Conservation (phyloP, 805 yeast species). For the Sungouiozyma intestinalis region DNA sequence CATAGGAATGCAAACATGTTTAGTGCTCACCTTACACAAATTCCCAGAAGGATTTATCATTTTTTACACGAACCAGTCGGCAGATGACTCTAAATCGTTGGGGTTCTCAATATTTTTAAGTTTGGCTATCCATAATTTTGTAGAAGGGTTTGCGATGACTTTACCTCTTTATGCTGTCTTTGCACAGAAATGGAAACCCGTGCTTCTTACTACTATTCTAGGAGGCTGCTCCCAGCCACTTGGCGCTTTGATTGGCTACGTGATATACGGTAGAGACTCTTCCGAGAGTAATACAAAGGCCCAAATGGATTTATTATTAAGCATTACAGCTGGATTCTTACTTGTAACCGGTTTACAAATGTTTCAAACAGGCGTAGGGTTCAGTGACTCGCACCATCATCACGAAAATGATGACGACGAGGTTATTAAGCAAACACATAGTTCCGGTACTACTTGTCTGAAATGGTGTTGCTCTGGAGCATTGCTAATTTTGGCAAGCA, state of each 20-base stretch:
- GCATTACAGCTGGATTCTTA: slow-evolving; percentile 75
- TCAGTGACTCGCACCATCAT: slow-evolving; percentile 56
- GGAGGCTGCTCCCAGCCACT: slow-evolving; percentile 85
- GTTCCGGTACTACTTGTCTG: slow-evolving; percentile 26
- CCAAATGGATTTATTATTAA: slow-evolving; percentile 38
- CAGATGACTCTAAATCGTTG: slow-evolving; percentile 31
- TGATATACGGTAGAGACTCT: slow-evolving; percentile 32
- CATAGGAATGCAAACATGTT: slow-evolving; percentile 81
- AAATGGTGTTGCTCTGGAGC: slow-evolving; percentile 29
- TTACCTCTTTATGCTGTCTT: slow-evolving; percentile 78
- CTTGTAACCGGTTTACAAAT: slow-evolving; percentile 74
- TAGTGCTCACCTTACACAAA: slow-evolving; percentile 83
- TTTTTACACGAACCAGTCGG: slow-evolving; percentile 46
- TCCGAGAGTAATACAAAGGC: slow-evolving; percentile 29
- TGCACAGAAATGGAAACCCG: slow-evolving; percentile 48
- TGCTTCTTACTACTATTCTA: slow-evolving; percentile 50
- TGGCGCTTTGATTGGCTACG: slow-evolving; percentile 69
- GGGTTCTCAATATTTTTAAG: slow-evolving; percentile 80
- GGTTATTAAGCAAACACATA: slow-evolving; percentile 20
- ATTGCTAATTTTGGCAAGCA: slow-evolving; percentile 20
- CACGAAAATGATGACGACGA: slow-evolving; percentile 21
- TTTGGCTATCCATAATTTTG: slow-evolving; percentile 77
- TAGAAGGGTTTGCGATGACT: slow-evolving; percentile 92
- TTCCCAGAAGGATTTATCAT: slow-evolving; percentile 93
- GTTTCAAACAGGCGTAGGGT: slow-evolving; percentile 73